phyloP scores from a whole-genome alignment of 2,329 filamentous ascomycete genomes.

The Apiospora pterosperma region DNA sequence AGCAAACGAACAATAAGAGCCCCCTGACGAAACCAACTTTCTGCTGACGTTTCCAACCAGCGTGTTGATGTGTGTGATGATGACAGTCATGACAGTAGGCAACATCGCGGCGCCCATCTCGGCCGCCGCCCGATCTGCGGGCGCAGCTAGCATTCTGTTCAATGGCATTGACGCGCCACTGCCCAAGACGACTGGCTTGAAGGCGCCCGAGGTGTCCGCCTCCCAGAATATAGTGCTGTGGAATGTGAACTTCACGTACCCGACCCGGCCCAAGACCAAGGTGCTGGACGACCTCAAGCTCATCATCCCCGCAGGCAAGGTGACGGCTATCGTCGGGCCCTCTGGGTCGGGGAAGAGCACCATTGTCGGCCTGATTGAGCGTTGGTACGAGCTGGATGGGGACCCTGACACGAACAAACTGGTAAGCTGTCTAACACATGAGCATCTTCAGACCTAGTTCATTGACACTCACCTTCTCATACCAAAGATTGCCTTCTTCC shows the following conservation, averaged over 20 bases:
- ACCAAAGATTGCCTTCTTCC: slow-evolving; percentile 25
- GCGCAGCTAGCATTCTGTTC: background rate
- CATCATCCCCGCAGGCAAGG: slow-evolving; percentile 41
- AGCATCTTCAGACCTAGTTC: background rate
- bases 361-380: slow-evolving; percentile 65
- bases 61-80: slow-evolving; percentile 4
- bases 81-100: background rate
- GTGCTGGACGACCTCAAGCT: slow-evolving; percentile 41
- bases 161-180: background rate
- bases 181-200: slow-evolving; percentile 33
- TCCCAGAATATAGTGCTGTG: slow-evolving; percentile 20
- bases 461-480: background rate
- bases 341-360: slow-evolving; percentile 74
- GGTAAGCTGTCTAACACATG: slow-evolving; percentile 12
- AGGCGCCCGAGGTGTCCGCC: slow-evolving; percentile 42
- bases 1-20: background rate
- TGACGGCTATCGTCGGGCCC: slow-evolving; percentile 46
- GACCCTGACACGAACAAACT: slow-evolving; percentile 33
- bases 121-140: background rate
- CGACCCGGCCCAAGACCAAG: slow-evolving; percentile 42
- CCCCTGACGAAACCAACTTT: background rate
- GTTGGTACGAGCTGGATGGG: slow-evolving; percentile 64
- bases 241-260: slow-evolving; percentile 45
- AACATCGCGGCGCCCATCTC: background rate
- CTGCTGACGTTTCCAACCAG: background rate